Evolutionary conservation across 345 rosid genomes (phyloP).

Genomic region (Turnera subulata): DNA sequence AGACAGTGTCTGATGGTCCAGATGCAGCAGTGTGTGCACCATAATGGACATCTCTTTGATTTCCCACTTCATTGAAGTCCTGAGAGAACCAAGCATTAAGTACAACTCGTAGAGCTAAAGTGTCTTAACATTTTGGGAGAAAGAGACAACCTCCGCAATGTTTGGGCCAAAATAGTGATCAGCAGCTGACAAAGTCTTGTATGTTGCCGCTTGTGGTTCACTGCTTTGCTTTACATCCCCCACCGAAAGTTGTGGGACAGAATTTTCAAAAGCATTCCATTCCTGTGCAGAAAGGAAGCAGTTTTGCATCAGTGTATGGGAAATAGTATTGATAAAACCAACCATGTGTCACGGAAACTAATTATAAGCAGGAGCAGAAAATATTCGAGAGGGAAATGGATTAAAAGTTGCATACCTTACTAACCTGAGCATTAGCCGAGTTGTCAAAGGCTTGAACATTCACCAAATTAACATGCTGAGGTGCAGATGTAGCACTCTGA

Average conservation of each 20-base stretch:
- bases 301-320: neutral
- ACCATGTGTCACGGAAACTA: neutral
- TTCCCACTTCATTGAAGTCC: constrained; percentile 33
- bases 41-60: constrained; percentile 24
- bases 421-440: constrained; percentile 40
- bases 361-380: neutral
- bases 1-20: constrained; percentile 24
- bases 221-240: constrained; percentile 28
- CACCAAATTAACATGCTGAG: constrained; percentile 43
- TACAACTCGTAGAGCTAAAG: constrained; percentile 12
- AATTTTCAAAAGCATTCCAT: constrained; percentile 72
- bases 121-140: constrained; percentile 6
- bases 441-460: constrained; percentile 28
- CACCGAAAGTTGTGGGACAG: constrained; percentile 32
- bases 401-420: constrained; percentile 21
- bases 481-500: constrained; percentile 26
- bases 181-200: constrained; percentile 28
- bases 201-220: constrained; percentile 32
- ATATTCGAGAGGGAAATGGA: neutral
- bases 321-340: neutral
- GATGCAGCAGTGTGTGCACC: constrained; percentile 29
- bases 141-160: constrained; percentile 40
- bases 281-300: constrained; percentile 41
- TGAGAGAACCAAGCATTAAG: constrained; percentile 23
- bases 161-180: constrained; percentile 39